Base-by-base conservation (phyloP, 192 early-diverging fungal species). In the Coemansia furcata region DNA sequence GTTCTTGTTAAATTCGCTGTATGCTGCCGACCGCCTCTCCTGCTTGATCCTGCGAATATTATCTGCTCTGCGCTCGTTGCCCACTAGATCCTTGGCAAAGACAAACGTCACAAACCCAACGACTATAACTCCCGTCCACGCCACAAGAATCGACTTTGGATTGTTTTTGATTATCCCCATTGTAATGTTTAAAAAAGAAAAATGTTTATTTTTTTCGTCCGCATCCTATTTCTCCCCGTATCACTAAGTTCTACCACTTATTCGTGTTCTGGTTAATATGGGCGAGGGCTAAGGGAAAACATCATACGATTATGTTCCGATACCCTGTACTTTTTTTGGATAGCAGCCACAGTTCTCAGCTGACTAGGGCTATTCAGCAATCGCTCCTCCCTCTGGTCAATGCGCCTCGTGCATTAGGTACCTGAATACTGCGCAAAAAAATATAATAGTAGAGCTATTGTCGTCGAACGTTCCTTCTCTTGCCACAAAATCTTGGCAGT, bases 81-180 rank as follows among this genome's bases (percentile, higher is more conserved):
- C 64, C 23, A 82, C 79, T 29, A 76, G 42, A 32, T 82, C 79
- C 50, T 82, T 82, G 19, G 79, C 66, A 44, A 35, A 82, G 1
- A 61, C 74, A 50, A 82, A 82, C 23, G 74, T 65, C 5, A 44
- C 74, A 35, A 69, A 82, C 3, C 79, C 74, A 47, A 76, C 61
- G 9, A 50, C 74, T 37, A 82, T 76, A 23, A 82, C 59, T 29
- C 67, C 79, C 8, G 62, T 44, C 54, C 67, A 82, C 32, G 74
- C 79, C 43, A 76, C 4, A 26, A 82, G 63, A 40, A 82, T 82
- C 40, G 79, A 82, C 58, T 43, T 62, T 50, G 79, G 79, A 37
- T 73, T 82, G 69, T 76, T 76, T 62, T 82, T 82, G 50, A 82
- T 72, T 6, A 76, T 35, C 19, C 70, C 78, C 78, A 81, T 81